Percentiles rank a stretch among this genome's conserved stretches.
Conservation (phyloP, 495 filamentous ascomycete genomes). For the Lasiosphaeris hirsuta region DNA sequence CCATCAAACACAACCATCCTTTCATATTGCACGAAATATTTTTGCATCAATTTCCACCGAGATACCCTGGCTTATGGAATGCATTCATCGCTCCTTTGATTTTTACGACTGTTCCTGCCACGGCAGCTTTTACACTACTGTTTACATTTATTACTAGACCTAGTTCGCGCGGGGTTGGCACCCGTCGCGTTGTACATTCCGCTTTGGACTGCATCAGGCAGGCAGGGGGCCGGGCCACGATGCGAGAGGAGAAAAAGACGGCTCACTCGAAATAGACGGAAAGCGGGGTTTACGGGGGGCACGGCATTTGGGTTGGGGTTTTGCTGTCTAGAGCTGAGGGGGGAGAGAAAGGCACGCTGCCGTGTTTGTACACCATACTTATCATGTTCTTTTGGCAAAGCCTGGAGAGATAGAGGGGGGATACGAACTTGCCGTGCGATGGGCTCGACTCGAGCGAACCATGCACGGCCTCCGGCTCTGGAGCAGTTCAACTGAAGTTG, state of each 20-base stretch:
- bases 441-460: background rate
- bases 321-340: background rate
- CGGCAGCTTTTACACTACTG: constrained; percentile 4
- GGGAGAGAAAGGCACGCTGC: background rate
- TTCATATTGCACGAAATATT: background rate
- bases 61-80: constrained; percentile 11
- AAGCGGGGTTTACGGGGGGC: constrained; percentile 1
- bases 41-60: background rate
- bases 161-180: background rate
- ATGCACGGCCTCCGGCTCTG: background rate
- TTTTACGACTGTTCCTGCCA: background rate
- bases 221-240: background rate
- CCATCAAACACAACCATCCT: background rate
- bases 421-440: background rate
- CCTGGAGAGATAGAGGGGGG: background rate
- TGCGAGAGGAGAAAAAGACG: background rate
- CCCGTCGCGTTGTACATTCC: constrained; percentile 12
- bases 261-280: constrained; percentile 4
- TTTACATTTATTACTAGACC: constrained; percentile 15
- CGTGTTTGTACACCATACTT: background rate
- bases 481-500: background rate
- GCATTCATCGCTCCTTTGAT: constrained; percentile 8
- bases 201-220: constrained; percentile 8
- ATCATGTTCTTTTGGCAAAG: background rate
- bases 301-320: constrained; percentile 13